Base-by-base conservation (phyloP, 352 stramenopile species). In the Globisporangium spinosum region DNA sequence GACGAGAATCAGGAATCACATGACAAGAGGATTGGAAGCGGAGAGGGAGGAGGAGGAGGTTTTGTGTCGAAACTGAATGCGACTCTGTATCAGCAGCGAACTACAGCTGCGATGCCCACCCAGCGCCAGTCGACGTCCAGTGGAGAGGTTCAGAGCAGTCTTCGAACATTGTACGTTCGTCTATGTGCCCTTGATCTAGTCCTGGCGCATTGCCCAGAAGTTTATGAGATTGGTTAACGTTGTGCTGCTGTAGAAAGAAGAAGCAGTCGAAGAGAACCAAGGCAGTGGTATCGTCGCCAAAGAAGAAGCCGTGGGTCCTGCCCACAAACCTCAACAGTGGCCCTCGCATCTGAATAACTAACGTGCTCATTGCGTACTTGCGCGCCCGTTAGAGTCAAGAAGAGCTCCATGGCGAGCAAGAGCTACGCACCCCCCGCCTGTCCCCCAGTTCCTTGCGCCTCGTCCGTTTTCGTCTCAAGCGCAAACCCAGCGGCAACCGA, bases 351-450 rank as follows among this genome's bases (percentile, higher is more conserved):
- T 25, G 45, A 25, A 8, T 54, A 27, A 7, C 9, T 47, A 20
- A 47, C 10, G 34, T 10, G 23, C 8, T 43, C 7, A 8, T 43
- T 45, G 27, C 15, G 20, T 61, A 10, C 45, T 72, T 63, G 7
- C 20, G 12, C 53, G 40, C 69, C 2, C 13, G 20, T 22, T 22
- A 58, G 49, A 13, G 20, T 55, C 8, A 65, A 65, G 35, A 70
- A 62, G 22, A 69, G 62, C 9, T 51, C 60, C 0, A 20, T 58
- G 5, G 61, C 67, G 20, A 72, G 22, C 27, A 61, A 69, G 40
- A 75, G 68, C 47, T 56, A 64, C 23, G 34, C 64, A 20, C 43
- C 80, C 80, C 9, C 76, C 74, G 13, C 71, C 71, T 49, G 76
- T 83, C 13, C 32, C 47, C 7, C 76, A 70, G 22, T 69, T 74